These are phyloP conservation scores for Cytospora paraplurivora DNA, from an alignment of 2,329 filamentous ascomycete genomes.

Conservation along the genomic window DNA sequence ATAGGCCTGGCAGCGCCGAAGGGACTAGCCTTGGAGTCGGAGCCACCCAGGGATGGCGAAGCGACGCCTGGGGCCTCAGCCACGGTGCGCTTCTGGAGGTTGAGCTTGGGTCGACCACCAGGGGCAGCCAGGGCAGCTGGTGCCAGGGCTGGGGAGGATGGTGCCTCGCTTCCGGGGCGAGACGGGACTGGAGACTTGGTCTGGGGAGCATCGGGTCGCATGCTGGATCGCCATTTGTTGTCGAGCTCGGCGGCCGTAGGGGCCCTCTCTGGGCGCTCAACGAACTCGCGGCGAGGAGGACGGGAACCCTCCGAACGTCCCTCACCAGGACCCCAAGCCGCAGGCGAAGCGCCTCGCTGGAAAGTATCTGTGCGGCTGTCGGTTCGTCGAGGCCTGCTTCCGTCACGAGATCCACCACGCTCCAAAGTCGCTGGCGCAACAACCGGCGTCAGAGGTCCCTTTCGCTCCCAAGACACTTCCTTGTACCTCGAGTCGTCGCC, in stretches of 20 bases:
- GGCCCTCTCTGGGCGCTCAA: slow-evolving; percentile 63
- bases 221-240: slow-evolving; percentile 87
- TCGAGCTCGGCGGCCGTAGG: slow-evolving; percentile 91
- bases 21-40: slow-evolving; percentile 82
- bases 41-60: slow-evolving; percentile 52
- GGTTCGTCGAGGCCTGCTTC: slow-evolving; percentile 54
- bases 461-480: slow-evolving; percentile 83
- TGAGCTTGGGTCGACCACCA: slow-evolving; percentile 74
- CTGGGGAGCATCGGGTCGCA: slow-evolving; percentile 75
- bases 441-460: slow-evolving; percentile 81
- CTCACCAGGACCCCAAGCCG: slow-evolving; percentile 69
- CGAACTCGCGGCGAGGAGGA: slow-evolving; percentile 77
- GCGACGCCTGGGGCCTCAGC: slow-evolving; percentile 64
- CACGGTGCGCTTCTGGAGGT: slow-evolving; percentile 88
- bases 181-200: slow-evolving; percentile 64
- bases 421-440: slow-evolving; percentile 51
- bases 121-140: slow-evolving; percentile 52
- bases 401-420: slow-evolving; percentile 53
- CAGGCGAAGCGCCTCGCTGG: slow-evolving; percentile 67
- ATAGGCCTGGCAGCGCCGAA: slow-evolving; percentile 94
- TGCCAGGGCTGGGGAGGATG: slow-evolving; percentile 66
- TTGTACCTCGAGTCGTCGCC: slow-evolving; percentile 23
- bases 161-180: slow-evolving; percentile 74
- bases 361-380: slow-evolving; percentile 60
- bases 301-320: slow-evolving; percentile 75